These are phyloP conservation scores for Apiotrichum porosum DNA, from an alignment of 1,284 basidiomycete species.

Conservation along the genomic window DNA sequence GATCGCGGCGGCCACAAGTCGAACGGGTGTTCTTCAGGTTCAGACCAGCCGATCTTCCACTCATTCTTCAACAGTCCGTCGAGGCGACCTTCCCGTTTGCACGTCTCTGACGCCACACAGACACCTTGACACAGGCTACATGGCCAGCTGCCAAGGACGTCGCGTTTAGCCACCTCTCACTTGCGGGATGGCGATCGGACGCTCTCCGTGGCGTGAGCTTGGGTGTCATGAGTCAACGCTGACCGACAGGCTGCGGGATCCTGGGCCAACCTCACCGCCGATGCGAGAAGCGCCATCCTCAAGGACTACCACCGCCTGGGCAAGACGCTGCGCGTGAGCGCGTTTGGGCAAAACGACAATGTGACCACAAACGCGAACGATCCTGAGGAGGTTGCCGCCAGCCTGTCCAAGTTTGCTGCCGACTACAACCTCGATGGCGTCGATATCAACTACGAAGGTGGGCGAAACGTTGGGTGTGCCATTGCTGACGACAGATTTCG, in stretches of 20 bases:
- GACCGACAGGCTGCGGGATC: slow-evolving; percentile 1
- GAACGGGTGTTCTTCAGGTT: neutral
- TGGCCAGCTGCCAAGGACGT: neutral
- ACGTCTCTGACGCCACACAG: neutral
- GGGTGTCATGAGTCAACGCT: neutral
- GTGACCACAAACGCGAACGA: slow-evolving; percentile 34
- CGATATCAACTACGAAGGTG: slow-evolving; percentile 47
- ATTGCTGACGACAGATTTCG: slow-evolving; percentile 4
- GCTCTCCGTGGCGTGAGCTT: neutral
- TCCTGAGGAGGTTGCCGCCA: slow-evolving; percentile 22
- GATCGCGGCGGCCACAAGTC: neutral
- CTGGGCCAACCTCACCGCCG: neutral
- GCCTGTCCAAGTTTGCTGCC: slow-evolving; percentile 32
- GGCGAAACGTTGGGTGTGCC: too few relatives aligned
- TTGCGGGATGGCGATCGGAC: neutral
- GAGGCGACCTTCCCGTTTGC: too few relatives aligned
- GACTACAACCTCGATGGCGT: slow-evolving; percentile 48
- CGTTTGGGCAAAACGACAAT: slow-evolving; percentile 37
- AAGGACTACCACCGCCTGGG: slow-evolving; percentile 37
- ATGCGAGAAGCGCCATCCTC: slow-evolving; percentile 14
- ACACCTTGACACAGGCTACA: neutral
- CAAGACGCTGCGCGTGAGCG: slow-evolving; percentile 41
- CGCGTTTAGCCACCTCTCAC: neutral
- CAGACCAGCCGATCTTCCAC: neutral
- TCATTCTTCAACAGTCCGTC: neutral